A percentile compares a stretch with the other conserved stretches of the same genome.
Conservation (phyloP, 331 rosid species). For the Cucumis variabilis region DNA sequence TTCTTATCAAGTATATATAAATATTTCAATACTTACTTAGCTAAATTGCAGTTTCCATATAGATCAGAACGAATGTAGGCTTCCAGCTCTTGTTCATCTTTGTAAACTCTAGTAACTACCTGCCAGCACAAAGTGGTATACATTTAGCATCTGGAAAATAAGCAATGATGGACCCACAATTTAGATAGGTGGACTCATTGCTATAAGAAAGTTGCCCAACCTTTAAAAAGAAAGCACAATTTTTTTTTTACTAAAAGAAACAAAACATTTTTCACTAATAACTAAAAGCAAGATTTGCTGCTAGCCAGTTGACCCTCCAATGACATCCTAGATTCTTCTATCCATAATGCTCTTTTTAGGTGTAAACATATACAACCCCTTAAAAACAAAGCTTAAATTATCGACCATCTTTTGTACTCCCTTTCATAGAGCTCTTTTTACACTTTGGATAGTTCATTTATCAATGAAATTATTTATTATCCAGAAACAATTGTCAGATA, state of each 20-base stretch:
- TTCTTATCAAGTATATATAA: neutral
- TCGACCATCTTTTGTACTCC: too few species aligned
- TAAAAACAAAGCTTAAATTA: too few species aligned
- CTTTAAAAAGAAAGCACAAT: neutral
- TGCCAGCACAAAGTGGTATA: conserved; percentile 45
- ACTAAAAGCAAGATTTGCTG: too few species aligned
- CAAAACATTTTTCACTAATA: neutral
- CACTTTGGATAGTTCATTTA: too few species aligned
- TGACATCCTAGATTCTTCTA: too few species aligned
- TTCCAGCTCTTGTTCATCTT: conserved; percentile 86
- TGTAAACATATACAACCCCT: too few species aligned
- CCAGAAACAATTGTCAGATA: neutral
- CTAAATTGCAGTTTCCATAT: conserved; percentile 69
- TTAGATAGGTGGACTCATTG: conserved; percentile 1
- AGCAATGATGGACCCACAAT: conserved; percentile 2
- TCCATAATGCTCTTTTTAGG: too few species aligned
- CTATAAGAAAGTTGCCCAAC: neutral
- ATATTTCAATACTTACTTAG: conserved; percentile 51
- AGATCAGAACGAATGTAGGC: conserved; percentile 77
- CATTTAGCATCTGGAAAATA: conserved; percentile 37
- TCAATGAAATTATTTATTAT: too few species aligned
- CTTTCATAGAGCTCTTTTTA: too few species aligned
- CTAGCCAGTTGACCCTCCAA: too few species aligned
- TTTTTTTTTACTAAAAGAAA: neutral
- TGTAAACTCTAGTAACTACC: conserved; percentile 76